Conservation (phyloP, 2,329 filamentous ascomycete species). For the Fusarium dimerum region DNA sequence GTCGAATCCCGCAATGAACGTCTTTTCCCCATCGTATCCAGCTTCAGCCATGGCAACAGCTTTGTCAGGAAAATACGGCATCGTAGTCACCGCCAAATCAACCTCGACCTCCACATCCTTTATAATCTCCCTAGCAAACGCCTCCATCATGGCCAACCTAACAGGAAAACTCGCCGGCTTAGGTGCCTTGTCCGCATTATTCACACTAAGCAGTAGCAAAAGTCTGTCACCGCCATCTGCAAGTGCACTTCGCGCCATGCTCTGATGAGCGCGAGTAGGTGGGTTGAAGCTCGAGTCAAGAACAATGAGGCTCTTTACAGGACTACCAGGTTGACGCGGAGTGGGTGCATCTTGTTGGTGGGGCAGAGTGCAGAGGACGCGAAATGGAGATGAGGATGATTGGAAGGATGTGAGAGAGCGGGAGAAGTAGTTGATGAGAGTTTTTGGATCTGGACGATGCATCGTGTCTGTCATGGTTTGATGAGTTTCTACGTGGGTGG, state of each 20-base stretch:
- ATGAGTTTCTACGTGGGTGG: constrained; percentile 3
- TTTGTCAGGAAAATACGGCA: constrained; percentile 76
- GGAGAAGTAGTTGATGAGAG: constrained; percentile 44
- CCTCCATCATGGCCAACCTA: constrained; percentile 70
- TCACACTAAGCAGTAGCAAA: constrained; percentile 60
- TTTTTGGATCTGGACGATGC: constrained; percentile 23
- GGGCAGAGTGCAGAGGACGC: constrained; percentile 46
- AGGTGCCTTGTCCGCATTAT: constrained; percentile 67
- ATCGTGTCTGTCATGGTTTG: constrained; percentile 10
- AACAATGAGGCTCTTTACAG: constrained; percentile 47
- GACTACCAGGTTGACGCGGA: constrained; percentile 22
- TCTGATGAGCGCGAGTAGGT: constrained; percentile 61
- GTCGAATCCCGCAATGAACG: constrained; percentile 75
- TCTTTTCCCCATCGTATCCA: constrained; percentile 51
- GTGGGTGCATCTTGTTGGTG: constrained; percentile 13
- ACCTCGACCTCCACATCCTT: constrained; percentile 37
- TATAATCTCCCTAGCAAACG: constrained; percentile 61
- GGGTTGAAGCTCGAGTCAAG: constrained; percentile 72
- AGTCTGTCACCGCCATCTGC: constrained; percentile 37
- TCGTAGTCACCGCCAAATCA: constrained; percentile 70
- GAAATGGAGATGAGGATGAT: constrained; percentile 43
- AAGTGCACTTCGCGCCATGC: constrained; percentile 55
- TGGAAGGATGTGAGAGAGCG: constrained; percentile 48
- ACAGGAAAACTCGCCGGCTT: constrained; percentile 69
- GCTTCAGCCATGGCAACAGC: constrained; percentile 55